These are phyloP conservation scores for Cucumis hystrix DNA, from an alignment of 306 rosid species.

Conservation along the genomic window DNA sequence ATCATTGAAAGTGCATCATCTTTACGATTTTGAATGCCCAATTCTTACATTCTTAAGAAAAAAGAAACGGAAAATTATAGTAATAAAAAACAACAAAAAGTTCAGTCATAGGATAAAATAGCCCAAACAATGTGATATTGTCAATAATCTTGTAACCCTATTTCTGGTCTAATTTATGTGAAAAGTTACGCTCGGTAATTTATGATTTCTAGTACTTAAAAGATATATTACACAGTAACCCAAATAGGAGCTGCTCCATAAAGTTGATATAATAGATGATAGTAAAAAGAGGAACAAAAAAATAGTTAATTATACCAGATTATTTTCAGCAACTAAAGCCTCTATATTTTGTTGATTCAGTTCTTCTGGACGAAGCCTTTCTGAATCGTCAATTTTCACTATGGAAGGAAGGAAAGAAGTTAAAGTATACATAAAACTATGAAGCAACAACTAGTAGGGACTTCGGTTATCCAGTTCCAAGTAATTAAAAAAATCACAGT, in stretches of 20 bases:
- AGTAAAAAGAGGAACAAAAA: background rate
- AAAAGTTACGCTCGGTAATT: background rate
- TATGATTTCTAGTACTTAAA: background rate
- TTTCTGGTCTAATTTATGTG: background rate
- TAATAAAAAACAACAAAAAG: background rate
- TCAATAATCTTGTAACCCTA: background rate
- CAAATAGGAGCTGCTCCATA: background rate
- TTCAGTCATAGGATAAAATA: background rate
- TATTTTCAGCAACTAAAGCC: constrained; percentile 91
- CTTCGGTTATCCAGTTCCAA: background rate
- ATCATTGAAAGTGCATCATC: background rate
- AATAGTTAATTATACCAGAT: constrained; percentile 46
- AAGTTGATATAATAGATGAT: background rate
- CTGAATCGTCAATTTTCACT: constrained; percentile 78
- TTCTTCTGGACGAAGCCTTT: constrained; percentile 92
- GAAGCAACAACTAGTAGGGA: background rate
- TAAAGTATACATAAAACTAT: background rate
- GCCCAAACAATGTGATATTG: background rate
- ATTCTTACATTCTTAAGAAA: background rate
- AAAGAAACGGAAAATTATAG: background rate
- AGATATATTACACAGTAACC: background rate
- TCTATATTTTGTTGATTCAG: constrained; percentile 93
- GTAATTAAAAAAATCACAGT: background rate
- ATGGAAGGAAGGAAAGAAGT: background rate
- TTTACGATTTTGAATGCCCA: background rate